Percentiles rank a stretch among this genome's conserved stretches.
Evolutionary conservation across 2,329 filamentous ascomycete species (phyloP).

Genomic region (Aspergillus phoenicis): DNA sequence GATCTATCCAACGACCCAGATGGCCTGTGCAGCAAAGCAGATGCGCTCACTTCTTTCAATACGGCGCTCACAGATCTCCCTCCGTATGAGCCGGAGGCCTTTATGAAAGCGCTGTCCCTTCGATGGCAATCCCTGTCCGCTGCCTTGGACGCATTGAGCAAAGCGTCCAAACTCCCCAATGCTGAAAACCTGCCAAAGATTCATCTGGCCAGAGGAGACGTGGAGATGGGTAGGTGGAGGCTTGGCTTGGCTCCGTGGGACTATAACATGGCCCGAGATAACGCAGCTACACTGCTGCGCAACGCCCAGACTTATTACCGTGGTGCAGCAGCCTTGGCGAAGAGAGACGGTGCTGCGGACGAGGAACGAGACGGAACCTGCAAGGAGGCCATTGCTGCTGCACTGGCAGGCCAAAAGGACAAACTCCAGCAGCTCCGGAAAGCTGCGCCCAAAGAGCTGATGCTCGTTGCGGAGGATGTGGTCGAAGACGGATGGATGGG

Average conservation of each 20-base stretch:
- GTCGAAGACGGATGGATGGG: slow-evolving; percentile 56
- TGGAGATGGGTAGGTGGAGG: slow-evolving; percentile 57
- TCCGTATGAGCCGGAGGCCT: slow-evolving; percentile 31
- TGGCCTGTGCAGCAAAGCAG: slow-evolving; percentile 58
- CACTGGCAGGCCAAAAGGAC: slow-evolving; percentile 45
- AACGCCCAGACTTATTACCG: slow-evolving; percentile 63
- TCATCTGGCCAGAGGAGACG: slow-evolving; percentile 58
- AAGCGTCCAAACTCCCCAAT: slow-evolving; percentile 54
- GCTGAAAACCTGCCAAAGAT: slow-evolving; percentile 56
- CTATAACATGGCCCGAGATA: slow-evolving; percentile 47
- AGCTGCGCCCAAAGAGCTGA: slow-evolving; percentile 40
- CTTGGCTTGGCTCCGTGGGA: slow-evolving; percentile 51
- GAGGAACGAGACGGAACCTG: slow-evolving; percentile 49
- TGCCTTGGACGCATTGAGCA: slow-evolving; percentile 54
- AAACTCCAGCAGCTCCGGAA: slow-evolving; percentile 43
- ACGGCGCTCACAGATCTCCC: slow-evolving; percentile 47
- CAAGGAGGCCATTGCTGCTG: slow-evolving; percentile 53
- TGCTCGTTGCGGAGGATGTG: slow-evolving; percentile 52
- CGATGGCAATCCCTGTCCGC: slow-evolving; percentile 57
- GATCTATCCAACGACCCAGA: slow-evolving; percentile 50
- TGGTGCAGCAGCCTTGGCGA: slow-evolving; percentile 50
- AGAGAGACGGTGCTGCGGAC: slow-evolving; percentile 45
- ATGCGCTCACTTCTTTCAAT: slow-evolving; percentile 58
- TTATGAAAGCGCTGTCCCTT: slow-evolving; percentile 35
- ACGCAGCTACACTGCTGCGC: slow-evolving; percentile 51